Conservation (phyloP, 805 yeast species). For the Pichia deserticola region DNA sequence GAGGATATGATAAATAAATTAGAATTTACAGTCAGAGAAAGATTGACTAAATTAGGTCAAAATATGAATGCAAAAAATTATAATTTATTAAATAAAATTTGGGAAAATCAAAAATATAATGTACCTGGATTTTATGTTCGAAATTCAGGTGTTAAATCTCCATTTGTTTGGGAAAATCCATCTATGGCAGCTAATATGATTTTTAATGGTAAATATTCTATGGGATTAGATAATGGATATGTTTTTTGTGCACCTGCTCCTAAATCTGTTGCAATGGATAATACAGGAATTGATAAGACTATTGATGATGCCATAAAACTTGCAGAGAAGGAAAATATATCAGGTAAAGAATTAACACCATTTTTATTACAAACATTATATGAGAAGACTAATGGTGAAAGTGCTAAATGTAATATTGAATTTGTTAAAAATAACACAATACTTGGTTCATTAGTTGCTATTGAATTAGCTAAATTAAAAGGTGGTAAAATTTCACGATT, state of each 20-base stretch:
- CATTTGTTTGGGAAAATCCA: constrained; percentile 50
- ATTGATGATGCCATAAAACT: constrained; percentile 52
- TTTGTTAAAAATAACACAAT: constrained; percentile 74
- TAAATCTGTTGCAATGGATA: constrained; percentile 46
- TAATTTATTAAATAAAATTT: constrained; percentile 2
- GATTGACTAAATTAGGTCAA: constrained; percentile 11
- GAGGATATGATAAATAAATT: constrained; percentile 9
- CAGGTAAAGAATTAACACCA: constrained; percentile 77
- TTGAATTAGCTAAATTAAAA: constrained; percentile 36
- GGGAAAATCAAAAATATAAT: constrained; percentile 9
- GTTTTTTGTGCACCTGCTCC: constrained; percentile 85
- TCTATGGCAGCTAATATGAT: constrained; percentile 58
- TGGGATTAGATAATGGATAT: constrained; percentile 58
- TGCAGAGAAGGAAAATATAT: constrained; percentile 45
- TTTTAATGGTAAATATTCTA: constrained; percentile 34
- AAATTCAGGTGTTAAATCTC: constrained; percentile 67
- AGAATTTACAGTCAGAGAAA: constrained; percentile 37
- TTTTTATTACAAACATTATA: constrained; percentile 62
- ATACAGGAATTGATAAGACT: constrained; percentile 42
- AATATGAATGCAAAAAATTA: background rate
- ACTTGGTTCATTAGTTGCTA: constrained; percentile 62
- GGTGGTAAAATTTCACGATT: constrained; percentile 1
- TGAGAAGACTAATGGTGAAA: constrained; percentile 57
- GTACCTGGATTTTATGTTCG: constrained; percentile 81
- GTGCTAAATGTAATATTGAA: constrained; percentile 62